Percentiles rank a stretch among this genome's conserved stretches.
phyloP scores from a whole-genome alignment of 2,329 filamentous ascomycete genomes.

The Ceratocystis papillata region DNA sequence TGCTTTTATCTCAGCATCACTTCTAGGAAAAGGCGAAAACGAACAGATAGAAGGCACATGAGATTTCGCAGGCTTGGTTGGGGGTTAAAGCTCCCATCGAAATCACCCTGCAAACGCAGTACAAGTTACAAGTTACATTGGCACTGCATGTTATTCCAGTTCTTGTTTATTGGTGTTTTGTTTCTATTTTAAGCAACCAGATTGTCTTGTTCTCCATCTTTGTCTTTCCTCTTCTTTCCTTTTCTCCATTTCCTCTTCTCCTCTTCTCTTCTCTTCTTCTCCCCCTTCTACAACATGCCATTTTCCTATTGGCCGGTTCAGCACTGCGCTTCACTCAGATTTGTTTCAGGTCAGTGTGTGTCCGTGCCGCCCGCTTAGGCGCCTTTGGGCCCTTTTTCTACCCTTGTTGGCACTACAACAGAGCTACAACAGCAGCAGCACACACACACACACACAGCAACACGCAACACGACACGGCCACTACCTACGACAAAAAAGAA shows the following conservation, averaged over 20 bases:
- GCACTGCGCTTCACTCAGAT: constrained; percentile 16
- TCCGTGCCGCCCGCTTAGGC: constrained; percentile 20
- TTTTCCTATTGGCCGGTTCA: constrained; percentile 15
- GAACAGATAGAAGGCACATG: too few species aligned
- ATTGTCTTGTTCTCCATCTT: too few species aligned
- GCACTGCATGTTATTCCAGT: not conserved
- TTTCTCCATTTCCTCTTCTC: too few species aligned
- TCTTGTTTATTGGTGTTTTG: not conserved
- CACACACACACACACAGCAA: too few species aligned
- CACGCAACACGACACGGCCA: too few species aligned
- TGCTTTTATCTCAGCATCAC: too few species aligned
- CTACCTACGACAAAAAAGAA: too few species aligned
- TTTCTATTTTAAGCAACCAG: constrained; percentile 21
- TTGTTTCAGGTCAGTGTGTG: constrained; percentile 24
- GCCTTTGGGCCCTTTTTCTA: not conserved
- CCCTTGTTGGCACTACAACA: not conserved
- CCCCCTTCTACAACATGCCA: not conserved
- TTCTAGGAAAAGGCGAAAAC: too few species aligned
- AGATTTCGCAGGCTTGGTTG: too few species aligned
- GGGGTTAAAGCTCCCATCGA: too few species aligned
- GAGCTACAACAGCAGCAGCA: not conserved
- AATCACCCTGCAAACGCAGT: not conserved
- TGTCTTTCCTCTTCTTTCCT: too few species aligned
- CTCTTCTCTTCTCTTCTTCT: not conserved
- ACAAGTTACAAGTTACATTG: constrained; percentile 5